These are phyloP conservation scores for Trichoderma sp. DNA, from an alignment of 2,329 filamentous ascomycete species.

Conservation along the genomic window DNA sequence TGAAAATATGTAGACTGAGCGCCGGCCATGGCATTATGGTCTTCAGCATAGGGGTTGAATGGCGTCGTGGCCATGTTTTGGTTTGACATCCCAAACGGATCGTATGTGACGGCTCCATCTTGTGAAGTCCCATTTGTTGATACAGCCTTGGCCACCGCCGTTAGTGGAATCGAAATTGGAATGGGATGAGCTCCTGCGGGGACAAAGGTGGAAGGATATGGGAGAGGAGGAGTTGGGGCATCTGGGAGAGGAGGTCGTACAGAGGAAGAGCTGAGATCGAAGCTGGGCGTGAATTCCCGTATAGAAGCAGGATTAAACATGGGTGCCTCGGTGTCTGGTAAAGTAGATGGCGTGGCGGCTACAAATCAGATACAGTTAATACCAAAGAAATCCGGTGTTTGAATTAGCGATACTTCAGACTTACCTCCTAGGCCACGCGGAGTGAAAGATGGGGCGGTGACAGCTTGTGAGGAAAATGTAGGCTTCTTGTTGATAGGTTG, in stretches of 20 bases:
- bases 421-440: conserved; percentile 57
- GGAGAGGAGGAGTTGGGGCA: neutral
- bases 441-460: conserved; percentile 83
- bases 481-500: conserved; percentile 59
- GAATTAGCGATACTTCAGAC: neutral
- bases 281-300: conserved; percentile 59
- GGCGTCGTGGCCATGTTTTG: conserved; percentile 51
- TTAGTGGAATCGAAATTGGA: neutral
- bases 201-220: neutral
- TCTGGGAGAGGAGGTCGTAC: conserved; percentile 33
- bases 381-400: neutral
- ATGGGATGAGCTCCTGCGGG: neutral
- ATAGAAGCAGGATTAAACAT: conserved; percentile 57
- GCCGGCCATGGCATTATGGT: conserved; percentile 56
- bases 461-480: conserved; percentile 83
- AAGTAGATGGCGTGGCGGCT: conserved; percentile 39
- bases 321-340: conserved; percentile 43
- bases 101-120: conserved; percentile 47
- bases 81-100: conserved; percentile 62
- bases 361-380: neutral
- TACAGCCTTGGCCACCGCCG: conserved; percentile 29
- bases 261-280: conserved; percentile 48
- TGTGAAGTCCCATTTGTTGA: conserved; percentile 48
- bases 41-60: conserved; percentile 76
- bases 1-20: conserved; percentile 66